Percentiles rank a stretch among this genome's conserved stretches.
Conservation (phyloP, 352 stramenopile genomes). For the Phytopythium delawarense region DNA sequence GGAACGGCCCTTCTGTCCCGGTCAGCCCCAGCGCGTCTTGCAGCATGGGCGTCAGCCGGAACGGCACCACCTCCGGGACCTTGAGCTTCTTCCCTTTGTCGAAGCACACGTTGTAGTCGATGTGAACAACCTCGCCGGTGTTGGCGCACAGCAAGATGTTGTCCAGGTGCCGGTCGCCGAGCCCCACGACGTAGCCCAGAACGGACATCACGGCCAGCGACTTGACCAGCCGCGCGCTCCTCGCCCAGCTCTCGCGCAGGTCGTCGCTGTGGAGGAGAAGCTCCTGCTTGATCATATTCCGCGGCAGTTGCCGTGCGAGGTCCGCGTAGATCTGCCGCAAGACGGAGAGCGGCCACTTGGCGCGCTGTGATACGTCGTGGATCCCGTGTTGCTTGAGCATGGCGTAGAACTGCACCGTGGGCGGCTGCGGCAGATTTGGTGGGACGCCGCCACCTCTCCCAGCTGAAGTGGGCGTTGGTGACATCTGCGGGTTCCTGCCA, state of each 20-base stretch:
- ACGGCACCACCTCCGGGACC: conserved; percentile 89
- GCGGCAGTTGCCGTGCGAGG: conserved; percentile 52
- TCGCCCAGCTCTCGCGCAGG: conserved; percentile 61
- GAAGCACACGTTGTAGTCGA: conserved; percentile 93
- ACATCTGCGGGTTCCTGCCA: conserved; percentile 17
- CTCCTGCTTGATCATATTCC: conserved; percentile 66
- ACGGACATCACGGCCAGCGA: conserved; percentile 87
- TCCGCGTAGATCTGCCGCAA: conserved; percentile 70
- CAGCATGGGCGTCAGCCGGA: conserved; percentile 85
- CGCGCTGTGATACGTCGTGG: conserved; percentile 57
- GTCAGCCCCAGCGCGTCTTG: conserved; percentile 70
- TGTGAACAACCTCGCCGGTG: conserved; percentile 86
- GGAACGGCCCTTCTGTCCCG: conserved; percentile 71
- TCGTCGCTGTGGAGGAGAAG: conserved; percentile 47
- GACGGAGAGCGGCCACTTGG: conserved; percentile 51
- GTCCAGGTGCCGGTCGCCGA: conserved; percentile 90
- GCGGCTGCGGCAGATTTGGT: conserved; percentile 24
- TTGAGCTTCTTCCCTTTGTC: conserved; percentile 86
- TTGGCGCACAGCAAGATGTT: conserved; percentile 87
- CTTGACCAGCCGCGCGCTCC: conserved; percentile 52
- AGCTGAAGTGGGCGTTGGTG: conserved; percentile 7
- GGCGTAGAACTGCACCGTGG: conserved; percentile 78
- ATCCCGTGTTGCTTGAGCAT: conserved; percentile 81
- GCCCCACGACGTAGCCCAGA: conserved; percentile 84
- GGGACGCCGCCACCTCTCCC: background rate